Conservation (phyloP, 139 green algal species). For the Tetradesmus lagerheimii region DNA sequence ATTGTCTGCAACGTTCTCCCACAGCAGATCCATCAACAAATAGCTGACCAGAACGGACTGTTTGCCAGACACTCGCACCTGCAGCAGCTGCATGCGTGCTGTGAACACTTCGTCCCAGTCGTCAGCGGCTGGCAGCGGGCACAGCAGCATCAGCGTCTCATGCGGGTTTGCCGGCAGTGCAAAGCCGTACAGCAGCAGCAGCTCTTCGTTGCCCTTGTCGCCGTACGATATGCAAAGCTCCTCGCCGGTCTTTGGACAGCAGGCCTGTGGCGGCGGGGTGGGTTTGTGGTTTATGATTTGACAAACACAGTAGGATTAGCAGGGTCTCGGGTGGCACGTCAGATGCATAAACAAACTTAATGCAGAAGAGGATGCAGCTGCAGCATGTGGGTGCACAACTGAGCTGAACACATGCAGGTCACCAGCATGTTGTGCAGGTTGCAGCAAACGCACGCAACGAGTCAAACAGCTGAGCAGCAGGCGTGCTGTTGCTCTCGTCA, state of each 20-base stretch:
- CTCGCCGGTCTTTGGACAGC: slow-evolving; percentile 46
- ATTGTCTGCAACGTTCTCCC: no score
- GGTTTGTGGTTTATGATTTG: not conserved
- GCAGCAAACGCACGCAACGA: no score
- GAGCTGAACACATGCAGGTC: no score
- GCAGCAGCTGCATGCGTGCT: slow-evolving; percentile 61
- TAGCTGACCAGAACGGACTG: no score
- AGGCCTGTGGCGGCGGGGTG: not conserved
- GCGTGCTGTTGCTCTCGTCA: no score
- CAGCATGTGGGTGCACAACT: no score
- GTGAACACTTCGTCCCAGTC: slow-evolving; percentile 67
- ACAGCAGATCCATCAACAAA: no score
- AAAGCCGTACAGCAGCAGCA: slow-evolving; percentile 91
- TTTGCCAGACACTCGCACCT: slow-evolving; percentile 39
- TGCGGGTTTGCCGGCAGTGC: slow-evolving; percentile 68
- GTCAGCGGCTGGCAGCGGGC: slow-evolving; percentile 62
- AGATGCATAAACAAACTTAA: no score
- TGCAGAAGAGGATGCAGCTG: no score
- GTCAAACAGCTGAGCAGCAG: no score
- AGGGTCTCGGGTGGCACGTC: no score
- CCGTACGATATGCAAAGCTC: slow-evolving; percentile 76
- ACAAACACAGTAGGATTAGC: not conserved
- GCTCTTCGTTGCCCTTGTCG: slow-evolving; percentile 83
- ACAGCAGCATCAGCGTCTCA: slow-evolving; percentile 81
- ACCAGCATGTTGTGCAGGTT: no score